Percentiles rank a stretch among this genome's conserved stretches.
Evolutionary conservation across 306 rosid species (phyloP).

Genomic region (Citrullus colocynthis): DNA sequence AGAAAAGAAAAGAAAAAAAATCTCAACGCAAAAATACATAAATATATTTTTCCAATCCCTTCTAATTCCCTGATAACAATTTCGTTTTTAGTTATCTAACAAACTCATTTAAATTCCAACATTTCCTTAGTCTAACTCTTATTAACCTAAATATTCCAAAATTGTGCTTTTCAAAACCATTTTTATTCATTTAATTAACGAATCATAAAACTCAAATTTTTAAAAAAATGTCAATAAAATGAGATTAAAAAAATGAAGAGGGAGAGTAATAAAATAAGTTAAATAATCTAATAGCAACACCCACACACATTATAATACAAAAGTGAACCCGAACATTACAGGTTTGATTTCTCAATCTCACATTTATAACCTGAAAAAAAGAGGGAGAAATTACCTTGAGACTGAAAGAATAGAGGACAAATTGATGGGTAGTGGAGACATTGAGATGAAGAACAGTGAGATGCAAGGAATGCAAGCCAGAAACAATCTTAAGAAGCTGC

Average conservation of each 20-base stretch:
- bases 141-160: no score
- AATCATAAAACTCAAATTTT: not conserved
- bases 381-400: not conserved
- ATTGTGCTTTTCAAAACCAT: not conserved
- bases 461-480: not conserved
- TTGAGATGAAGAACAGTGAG: constrained; percentile 13
- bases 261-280: not conserved
- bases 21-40: not conserved
- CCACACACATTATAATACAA: no score
- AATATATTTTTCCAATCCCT: not conserved
- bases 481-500: constrained; percentile 4
- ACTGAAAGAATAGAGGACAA: not conserved
- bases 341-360: not conserved
- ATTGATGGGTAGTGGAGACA: not conserved
- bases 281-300: not conserved
- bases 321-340: not conserved
- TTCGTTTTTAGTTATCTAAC: not conserved
- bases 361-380: no score
- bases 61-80: not conserved
- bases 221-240: not conserved
- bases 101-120: not conserved
- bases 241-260: not conserved
- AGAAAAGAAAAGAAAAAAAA: no score
- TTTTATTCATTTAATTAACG: not conserved
- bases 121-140: not conserved